Evolutionary conservation across 2,329 filamentous ascomycete species (phyloP).

Genomic region (Geosmithia flava): DNA sequence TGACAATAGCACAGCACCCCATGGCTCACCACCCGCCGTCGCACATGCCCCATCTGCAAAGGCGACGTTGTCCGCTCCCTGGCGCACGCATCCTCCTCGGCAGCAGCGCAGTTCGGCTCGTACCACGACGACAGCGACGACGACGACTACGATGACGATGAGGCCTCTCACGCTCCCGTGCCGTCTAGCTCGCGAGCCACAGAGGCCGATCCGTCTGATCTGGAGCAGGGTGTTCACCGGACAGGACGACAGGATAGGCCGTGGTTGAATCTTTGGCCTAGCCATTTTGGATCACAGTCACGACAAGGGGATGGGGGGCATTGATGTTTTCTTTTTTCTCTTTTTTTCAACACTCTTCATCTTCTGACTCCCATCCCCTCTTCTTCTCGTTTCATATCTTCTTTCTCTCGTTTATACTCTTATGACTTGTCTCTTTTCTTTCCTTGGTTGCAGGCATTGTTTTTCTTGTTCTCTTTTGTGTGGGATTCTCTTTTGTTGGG

Average conservation of each 20-base stretch:
- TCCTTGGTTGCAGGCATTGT: background rate
- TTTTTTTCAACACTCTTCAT: background rate
- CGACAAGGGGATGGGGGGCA: background rate
- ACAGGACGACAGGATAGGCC: slow-evolving; percentile 18
- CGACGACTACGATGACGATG: slow-evolving; percentile 22
- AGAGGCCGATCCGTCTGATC: slow-evolving; percentile 12
- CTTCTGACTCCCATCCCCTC: too few species aligned
- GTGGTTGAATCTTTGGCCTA: slow-evolving; percentile 14
- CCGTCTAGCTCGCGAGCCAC: slow-evolving; percentile 8
- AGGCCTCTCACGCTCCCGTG: slow-evolving; percentile 15
- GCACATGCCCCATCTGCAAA: slow-evolving; percentile 98
- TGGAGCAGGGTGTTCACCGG: slow-evolving; percentile 27
- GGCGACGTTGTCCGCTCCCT: slow-evolving; percentile 77
- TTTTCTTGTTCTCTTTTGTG: background rate
- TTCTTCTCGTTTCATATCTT: background rate
- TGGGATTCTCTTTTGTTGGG: background rate
- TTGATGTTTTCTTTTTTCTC: background rate
- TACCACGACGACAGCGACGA: slow-evolving; percentile 42
- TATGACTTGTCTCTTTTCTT: too few species aligned
- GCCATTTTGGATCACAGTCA: background rate
- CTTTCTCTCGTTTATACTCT: too few species aligned
- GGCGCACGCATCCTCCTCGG: slow-evolving; percentile 37
- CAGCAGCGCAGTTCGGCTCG: slow-evolving; percentile 39
- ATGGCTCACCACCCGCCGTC: slow-evolving; percentile 87
- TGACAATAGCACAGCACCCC: slow-evolving; percentile 54